Conservation (phyloP, 2,329 filamentous ascomycete species). For the Talaromyces sp. region DNA sequence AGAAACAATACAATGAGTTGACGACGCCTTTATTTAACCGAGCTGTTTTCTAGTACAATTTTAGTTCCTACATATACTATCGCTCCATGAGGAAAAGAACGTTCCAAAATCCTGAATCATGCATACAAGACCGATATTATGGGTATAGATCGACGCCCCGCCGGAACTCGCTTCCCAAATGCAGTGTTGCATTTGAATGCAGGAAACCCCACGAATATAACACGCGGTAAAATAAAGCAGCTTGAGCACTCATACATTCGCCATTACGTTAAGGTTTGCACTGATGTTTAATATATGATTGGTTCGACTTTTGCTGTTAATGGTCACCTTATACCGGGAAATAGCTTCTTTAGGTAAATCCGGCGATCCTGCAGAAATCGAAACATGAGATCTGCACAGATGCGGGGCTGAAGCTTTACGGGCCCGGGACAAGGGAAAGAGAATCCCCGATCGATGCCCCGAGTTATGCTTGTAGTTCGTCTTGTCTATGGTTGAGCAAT, state of each 20-base stretch:
- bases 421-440: not conserved
- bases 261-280: not conserved
- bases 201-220: not conserved
- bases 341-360: not conserved
- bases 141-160: constrained; percentile 8
- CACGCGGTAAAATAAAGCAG: not conserved
- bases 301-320: not conserved
- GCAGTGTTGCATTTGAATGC: not conserved
- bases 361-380: not conserved
- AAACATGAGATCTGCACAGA: not conserved
- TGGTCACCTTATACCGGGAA: not conserved
- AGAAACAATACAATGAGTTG: too few relatives aligned
- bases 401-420: not conserved
- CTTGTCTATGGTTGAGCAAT: too few relatives aligned
- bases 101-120: not conserved
- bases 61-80: too few relatives aligned
- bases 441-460: not conserved
- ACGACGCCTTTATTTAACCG: too few relatives aligned
- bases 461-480: not conserved
- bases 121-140: not conserved
- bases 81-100: not conserved
- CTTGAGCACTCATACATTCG: not conserved
- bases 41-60: too few relatives aligned
- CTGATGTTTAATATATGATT: not conserved
- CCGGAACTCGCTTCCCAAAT: constrained; percentile 1